Conservation (phyloP, 805 yeast genomes). For the Lachancea dasiensis region DNA sequence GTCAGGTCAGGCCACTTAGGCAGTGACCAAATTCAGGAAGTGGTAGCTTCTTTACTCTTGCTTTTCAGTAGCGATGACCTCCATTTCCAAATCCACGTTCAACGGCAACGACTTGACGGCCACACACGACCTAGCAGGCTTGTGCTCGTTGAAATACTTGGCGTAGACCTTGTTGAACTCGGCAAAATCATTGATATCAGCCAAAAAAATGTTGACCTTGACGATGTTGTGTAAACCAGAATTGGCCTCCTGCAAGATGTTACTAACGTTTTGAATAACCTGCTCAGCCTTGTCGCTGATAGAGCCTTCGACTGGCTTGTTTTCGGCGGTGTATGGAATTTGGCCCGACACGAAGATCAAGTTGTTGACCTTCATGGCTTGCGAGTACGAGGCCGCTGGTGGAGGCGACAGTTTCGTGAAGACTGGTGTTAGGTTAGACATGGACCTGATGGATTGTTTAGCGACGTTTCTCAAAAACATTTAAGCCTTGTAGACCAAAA, state of each 20-base stretch:
- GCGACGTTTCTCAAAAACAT: constrained; percentile 11
- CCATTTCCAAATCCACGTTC: constrained; percentile 81
- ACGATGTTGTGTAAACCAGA: constrained; percentile 78
- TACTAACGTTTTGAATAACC: constrained; percentile 58
- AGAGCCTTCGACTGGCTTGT: constrained; percentile 70
- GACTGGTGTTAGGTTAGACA: constrained; percentile 39
- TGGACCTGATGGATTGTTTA: constrained; percentile 13
- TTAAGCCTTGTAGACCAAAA: background rate
- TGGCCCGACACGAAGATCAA: constrained; percentile 92
- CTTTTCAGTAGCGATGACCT: constrained; percentile 80
- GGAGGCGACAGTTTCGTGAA: constrained; percentile 81
- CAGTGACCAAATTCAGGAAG: too few relatives aligned
- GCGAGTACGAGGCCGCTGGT: constrained; percentile 95
- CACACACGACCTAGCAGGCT: constrained; percentile 97
- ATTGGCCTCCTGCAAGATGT: constrained; percentile 77
- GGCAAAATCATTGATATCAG: constrained; percentile 83
- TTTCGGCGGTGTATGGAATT: constrained; percentile 81
- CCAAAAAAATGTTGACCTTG: constrained; percentile 81
- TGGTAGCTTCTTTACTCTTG: constrained; percentile 16
- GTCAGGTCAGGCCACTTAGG: too few relatives aligned
- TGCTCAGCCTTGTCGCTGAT: constrained; percentile 75
- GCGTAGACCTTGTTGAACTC: constrained; percentile 82
- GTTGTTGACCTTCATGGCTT: constrained; percentile 87
- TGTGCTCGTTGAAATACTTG: constrained; percentile 65
- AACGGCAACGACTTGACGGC: constrained; percentile 90